Evolutionary conservation across 2,329 filamentous ascomycete species (phyloP).

Genomic region (Fusarium ambrosium): DNA sequence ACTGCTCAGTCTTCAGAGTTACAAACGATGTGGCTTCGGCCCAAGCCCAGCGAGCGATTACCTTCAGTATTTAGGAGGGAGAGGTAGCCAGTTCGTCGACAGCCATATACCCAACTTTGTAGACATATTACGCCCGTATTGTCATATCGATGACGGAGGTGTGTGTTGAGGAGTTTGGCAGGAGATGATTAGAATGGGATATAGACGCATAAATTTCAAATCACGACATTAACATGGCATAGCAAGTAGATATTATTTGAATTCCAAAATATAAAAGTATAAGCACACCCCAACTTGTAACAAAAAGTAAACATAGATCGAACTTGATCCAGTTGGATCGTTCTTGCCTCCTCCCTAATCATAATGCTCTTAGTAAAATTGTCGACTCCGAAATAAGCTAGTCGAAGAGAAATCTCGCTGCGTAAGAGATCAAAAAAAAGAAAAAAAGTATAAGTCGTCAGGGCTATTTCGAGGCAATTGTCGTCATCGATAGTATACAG

Average conservation of each 20-base stretch:
- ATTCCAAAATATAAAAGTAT: background rate
- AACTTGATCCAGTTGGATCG: background rate
- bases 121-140: too few species aligned
- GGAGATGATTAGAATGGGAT: background rate
- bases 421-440: background rate
- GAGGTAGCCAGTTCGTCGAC: too few species aligned
- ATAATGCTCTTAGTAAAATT: background rate
- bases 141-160: background rate
- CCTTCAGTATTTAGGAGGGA: too few species aligned
- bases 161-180: background rate
- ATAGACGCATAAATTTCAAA: too few species aligned
- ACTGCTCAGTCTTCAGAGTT: too few species aligned
- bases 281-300: background rate
- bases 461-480: background rate
- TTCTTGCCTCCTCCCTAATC: background rate
- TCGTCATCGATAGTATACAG: background rate
- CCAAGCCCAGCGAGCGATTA: too few species aligned
- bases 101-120: too few species aligned
- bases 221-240: background rate
- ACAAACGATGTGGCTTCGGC: too few species aligned
- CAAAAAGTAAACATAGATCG: background rate
- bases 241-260: background rate
- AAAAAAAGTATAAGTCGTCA: background rate
- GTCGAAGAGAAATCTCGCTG: background rate
- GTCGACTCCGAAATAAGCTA: background rate